These are phyloP conservation scores for Canavalia ensiformis DNA, from an alignment of 306 rosid genomes.

Conservation along the genomic window DNA sequence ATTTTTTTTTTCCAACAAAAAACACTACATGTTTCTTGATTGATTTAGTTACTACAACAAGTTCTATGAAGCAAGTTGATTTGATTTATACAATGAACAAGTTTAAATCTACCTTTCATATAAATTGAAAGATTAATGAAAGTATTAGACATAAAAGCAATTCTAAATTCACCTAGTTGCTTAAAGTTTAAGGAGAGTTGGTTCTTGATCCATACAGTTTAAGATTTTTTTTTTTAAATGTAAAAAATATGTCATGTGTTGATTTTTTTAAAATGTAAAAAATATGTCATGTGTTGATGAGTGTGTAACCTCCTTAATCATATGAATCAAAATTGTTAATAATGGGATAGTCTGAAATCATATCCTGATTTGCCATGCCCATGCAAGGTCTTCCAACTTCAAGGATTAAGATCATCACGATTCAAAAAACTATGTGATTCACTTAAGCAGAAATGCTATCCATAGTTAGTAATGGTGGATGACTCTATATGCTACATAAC, in stretches of 20 bases:
- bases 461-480: not conserved
- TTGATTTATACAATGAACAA: not conserved
- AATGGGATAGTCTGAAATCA: not conserved
- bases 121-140: not conserved
- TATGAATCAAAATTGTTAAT: slow-evolving; percentile 2
- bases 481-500: not conserved
- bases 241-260: not conserved
- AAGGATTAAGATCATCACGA: slow-evolving; percentile 18
- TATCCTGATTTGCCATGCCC: not conserved
- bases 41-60: not conserved
- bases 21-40: not conserved
- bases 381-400: slow-evolving; percentile 2
- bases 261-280: not conserved
- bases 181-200: not conserved
- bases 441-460: slow-evolving; percentile 29
- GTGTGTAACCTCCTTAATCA: not conserved
- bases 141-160: not conserved
- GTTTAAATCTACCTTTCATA: not conserved
- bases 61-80: not conserved
- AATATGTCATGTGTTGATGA: not conserved
- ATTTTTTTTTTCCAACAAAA: not conserved
- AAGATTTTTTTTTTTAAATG: not conserved
- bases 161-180: not conserved
- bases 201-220: not conserved
- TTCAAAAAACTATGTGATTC: not conserved